Conservation (phyloP, 2,329 filamentous ascomycete species). For the Chaetomium sp. region DNA sequence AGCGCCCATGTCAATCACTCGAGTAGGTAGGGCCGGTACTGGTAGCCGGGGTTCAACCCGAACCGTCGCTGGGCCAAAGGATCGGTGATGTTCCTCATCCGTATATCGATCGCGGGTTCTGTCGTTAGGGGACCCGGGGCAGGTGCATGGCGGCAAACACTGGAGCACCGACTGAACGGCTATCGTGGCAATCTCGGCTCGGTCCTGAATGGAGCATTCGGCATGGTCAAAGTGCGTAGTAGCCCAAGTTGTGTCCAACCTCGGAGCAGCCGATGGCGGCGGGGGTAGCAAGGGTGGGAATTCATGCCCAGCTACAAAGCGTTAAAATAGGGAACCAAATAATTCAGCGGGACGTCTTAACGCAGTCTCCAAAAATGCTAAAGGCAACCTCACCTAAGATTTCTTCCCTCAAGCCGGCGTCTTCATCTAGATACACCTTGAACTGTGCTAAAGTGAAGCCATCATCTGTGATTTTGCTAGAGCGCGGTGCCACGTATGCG, state of each 20-base stretch:
- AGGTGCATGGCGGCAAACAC: not conserved
- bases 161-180: not conserved
- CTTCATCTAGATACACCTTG: not conserved
- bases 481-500: not conserved
- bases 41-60: not conserved
- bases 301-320: not conserved
- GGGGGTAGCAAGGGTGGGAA: not conserved
- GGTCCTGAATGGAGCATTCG: not conserved
- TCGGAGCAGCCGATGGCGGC: not conserved
- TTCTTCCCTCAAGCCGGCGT: not conserved
- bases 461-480: not conserved
- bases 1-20: not conserved
- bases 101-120: not conserved
- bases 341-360: not conserved
- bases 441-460: not conserved
- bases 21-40: not conserved
- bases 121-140: not conserved
- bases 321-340: not conserved
- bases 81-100: not conserved
- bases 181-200: not conserved
- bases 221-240: not conserved
- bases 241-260: not conserved
- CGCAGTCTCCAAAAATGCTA: not conserved
- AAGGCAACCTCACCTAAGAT: not conserved
- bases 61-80: not conserved